These are phyloP conservation scores for Spathaspora sp. DNA, from an alignment of 1,139 yeast genomes.

Conservation along the genomic window DNA sequence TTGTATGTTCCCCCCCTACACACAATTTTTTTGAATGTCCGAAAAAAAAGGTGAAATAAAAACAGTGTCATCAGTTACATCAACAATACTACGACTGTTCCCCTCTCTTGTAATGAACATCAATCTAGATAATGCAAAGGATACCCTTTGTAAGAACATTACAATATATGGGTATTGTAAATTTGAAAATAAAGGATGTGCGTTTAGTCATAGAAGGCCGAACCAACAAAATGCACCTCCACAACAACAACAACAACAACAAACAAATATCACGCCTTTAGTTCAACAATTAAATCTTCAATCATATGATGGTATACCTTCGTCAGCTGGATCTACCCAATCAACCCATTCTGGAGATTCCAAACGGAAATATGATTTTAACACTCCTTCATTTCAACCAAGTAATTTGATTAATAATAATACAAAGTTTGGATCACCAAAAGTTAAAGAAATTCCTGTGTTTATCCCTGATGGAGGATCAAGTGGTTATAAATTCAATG, in stretches of 20 bases:
- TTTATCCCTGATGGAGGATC: conserved; percentile 46
- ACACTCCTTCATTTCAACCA: conserved; percentile 69
- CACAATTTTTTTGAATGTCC: too few relatives aligned
- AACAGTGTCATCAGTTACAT: neutral
- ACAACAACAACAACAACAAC: conserved; percentile 12
- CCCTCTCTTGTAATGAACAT: conserved; percentile 41
- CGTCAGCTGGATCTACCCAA: conserved; percentile 7
- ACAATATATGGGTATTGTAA: conserved; percentile 88
- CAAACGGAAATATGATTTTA: conserved; percentile 55
- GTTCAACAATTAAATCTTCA: conserved; percentile 5
- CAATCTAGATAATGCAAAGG: conserved; percentile 59
- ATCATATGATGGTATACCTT: neutral
- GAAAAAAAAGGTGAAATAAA: too few relatives aligned
- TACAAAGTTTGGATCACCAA: conserved; percentile 46
- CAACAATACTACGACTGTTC: neutral
- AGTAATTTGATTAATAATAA: conserved; percentile 19
- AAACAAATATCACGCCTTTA: conserved; percentile 7
- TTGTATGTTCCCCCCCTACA: too few relatives aligned
- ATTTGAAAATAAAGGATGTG: conserved; percentile 86
- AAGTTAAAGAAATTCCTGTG: conserved; percentile 53
- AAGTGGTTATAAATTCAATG: conserved; percentile 29
- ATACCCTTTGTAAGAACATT: conserved; percentile 82
- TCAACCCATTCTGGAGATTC: conserved; percentile 7
- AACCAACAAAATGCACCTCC: conserved; percentile 15
- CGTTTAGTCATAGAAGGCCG: conserved; percentile 61